These are phyloP conservation scores for Deuterostichococcus epilithicus DNA, from an alignment of 139 green algal genomes.

Conservation along the genomic window DNA sequence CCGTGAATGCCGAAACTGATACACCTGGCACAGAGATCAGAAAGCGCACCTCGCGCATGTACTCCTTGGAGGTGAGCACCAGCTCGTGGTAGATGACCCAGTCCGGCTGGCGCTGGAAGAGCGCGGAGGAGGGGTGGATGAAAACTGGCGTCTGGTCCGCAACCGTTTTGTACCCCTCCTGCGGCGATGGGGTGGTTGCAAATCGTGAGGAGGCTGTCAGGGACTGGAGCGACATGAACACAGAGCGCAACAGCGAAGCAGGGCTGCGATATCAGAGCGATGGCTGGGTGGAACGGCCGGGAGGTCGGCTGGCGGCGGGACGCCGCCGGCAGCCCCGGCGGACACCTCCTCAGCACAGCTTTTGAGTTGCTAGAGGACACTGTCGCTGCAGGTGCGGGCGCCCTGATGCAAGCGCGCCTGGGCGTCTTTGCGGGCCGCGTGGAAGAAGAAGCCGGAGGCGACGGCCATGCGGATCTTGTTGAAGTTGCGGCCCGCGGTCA, in stretches of 20 bases:
- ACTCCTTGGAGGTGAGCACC: slow-evolving; percentile 98
- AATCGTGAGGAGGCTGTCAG: not conserved
- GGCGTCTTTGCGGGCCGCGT: slow-evolving; percentile 79
- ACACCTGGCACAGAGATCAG: slow-evolving; percentile 68
- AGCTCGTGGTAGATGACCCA: slow-evolving; percentile 91
- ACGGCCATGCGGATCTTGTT: slow-evolving; percentile 85
- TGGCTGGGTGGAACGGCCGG: too few species aligned
- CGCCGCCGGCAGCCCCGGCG: too few species aligned
- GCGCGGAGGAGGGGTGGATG: slow-evolving; percentile 87
- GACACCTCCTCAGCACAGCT: too few species aligned
- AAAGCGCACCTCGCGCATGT: slow-evolving; percentile 81
- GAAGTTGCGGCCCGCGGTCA: slow-evolving; percentile 83
- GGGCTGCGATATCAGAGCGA: slow-evolving; percentile 24
- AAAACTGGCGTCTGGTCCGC: slow-evolving; percentile 94
- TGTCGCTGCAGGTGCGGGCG: too few species aligned
- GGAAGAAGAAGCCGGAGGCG: slow-evolving; percentile 94
- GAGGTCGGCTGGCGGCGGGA: too few species aligned
- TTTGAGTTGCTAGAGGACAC: too few species aligned
- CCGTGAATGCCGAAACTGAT: slow-evolving; percentile 12
- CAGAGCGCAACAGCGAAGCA: slow-evolving; percentile 21
- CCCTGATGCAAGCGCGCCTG: slow-evolving; percentile 40
- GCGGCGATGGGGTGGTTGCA: slow-evolving; percentile 8
- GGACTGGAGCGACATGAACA: not conserved
- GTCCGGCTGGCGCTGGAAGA: slow-evolving; percentile 94
- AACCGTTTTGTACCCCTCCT: slow-evolving; percentile 74